These are phyloP conservation scores for Rhynchospora tenuis DNA, from an alignment of 176 grass and related monocot species.

Conservation along the genomic window DNA sequence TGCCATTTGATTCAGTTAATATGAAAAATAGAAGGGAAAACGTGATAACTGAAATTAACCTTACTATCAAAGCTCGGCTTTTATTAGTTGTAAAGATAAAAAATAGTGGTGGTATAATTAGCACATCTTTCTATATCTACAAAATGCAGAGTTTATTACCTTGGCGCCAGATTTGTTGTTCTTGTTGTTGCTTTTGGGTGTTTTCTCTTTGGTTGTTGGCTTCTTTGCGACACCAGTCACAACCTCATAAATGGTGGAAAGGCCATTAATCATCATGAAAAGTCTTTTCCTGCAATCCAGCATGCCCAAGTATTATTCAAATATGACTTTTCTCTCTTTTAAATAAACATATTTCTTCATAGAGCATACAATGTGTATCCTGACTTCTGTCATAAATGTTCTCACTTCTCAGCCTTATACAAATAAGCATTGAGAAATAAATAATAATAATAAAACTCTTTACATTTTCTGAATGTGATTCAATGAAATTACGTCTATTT, in stretches of 20 bases:
- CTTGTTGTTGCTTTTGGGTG: conserved; percentile 62
- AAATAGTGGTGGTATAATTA: neutral
- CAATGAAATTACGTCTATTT: no score
- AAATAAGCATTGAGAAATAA: neutral
- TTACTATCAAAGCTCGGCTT: neutral
- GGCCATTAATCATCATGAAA: conserved; percentile 92
- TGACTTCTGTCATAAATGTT: neutral
- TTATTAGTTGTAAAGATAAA: neutral
- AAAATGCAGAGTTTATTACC: conserved; percentile 28
- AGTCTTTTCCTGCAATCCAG: conserved; percentile 71
- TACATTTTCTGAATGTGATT: neutral
- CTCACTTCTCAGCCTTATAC: neutral
- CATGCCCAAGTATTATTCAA: neutral
- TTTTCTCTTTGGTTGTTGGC: conserved; percentile 70
- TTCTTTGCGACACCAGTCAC: conserved; percentile 85
- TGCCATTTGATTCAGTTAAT: neutral
- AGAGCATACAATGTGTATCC: neutral
- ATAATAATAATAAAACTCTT: no score
- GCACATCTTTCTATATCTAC: neutral
- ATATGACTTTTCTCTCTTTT: neutral
- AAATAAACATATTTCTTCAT: neutral
- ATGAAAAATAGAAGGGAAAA: neutral
- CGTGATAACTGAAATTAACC: neutral
- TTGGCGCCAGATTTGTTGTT: conserved; percentile 68
- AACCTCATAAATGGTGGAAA: conserved; percentile 95